phyloP scores from a whole-genome alignment of 805 yeast species.

The Lachancea cidri region DNA sequence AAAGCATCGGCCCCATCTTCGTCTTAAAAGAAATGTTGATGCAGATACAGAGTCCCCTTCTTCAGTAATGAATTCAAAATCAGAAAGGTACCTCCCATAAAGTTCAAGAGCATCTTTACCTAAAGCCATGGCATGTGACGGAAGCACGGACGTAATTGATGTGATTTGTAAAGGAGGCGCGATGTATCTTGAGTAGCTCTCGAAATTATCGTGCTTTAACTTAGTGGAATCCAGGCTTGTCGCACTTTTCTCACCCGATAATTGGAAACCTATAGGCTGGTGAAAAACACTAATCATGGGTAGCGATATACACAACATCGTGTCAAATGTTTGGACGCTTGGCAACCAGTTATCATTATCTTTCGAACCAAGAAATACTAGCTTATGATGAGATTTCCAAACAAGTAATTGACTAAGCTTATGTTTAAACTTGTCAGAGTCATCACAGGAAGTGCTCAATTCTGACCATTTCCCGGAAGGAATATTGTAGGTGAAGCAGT shows the following conservation, averaged over 20 bases:
- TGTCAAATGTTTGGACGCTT: constrained; percentile 40
- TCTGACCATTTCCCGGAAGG: constrained; percentile 52
- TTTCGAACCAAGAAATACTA: constrained; percentile 50
- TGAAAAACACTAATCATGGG: constrained; percentile 46
- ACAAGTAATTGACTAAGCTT: constrained; percentile 63
- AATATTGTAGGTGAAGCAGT: constrained; percentile 30
- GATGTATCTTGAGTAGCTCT: constrained; percentile 67
- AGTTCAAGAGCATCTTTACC: constrained; percentile 72
- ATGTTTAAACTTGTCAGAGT: constrained; percentile 50
- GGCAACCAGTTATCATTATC: constrained; percentile 24
- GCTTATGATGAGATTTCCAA: constrained; percentile 76
- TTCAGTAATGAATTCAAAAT: constrained; percentile 65
- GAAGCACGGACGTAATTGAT: constrained; percentile 63
- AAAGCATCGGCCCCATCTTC: constrained; percentile 75
- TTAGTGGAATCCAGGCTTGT: background rate
- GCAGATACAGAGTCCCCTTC: constrained; percentile 66
- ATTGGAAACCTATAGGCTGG: constrained; percentile 2
- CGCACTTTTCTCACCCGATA: constrained; percentile 3
- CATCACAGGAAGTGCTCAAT: constrained; percentile 48
- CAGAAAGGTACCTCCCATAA: constrained; percentile 57
- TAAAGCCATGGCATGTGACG: constrained; percentile 70
- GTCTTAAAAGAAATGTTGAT: constrained; percentile 55
- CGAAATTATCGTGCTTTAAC: constrained; percentile 38
- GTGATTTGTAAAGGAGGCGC: constrained; percentile 67
- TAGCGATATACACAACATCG: constrained; percentile 46